Conservation (phyloP, 228 moss, liverwort and hornwort genomes). For the Sphagnum fallax region DNA sequence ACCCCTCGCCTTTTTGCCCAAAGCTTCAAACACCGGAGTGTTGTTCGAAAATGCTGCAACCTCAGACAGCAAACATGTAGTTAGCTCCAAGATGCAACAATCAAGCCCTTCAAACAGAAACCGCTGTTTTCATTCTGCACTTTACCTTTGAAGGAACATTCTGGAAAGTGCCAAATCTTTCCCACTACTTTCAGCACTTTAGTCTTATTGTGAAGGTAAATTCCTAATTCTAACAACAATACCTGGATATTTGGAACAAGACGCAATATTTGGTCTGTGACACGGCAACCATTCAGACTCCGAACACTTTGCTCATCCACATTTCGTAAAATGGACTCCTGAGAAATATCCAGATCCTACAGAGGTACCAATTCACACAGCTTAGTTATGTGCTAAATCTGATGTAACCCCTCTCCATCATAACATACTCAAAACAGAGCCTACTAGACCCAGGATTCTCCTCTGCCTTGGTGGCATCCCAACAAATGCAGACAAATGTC, state of each 20-base stretch:
- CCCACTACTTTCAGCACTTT: too few relatives aligned
- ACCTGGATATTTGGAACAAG: constrained; percentile 86
- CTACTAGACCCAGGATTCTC: too few relatives aligned
- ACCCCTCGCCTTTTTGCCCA: constrained; percentile 99
- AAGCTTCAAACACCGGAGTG: constrained; percentile 93
- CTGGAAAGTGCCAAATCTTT: too few relatives aligned
- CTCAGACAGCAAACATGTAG: neutral
- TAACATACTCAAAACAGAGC: too few relatives aligned
- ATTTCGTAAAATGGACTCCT: constrained; percentile 80
- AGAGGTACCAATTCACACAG: neutral
- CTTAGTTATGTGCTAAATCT: neutral
- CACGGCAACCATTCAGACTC: constrained; percentile 92
- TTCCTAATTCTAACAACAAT: neutral
- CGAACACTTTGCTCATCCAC: constrained; percentile 99
- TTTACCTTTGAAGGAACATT: too few relatives aligned
- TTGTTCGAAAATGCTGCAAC: constrained; percentile 80
- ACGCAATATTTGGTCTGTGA: constrained; percentile 92
- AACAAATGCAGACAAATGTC: too few relatives aligned
- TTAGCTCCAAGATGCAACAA: too few relatives aligned
- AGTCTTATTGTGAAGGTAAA: too few relatives aligned
- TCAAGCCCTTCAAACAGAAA: too few relatives aligned
- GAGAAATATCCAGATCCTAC: constrained; percentile 87
- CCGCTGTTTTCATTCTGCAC: too few relatives aligned
- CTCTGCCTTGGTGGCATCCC: too few relatives aligned
- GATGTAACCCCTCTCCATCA: too few relatives aligned